Evolutionary conservation across 2,329 filamentous ascomycete genomes (phyloP), one percentile per base, ranked within the genome.

Genomic region (Hymenoscyphus infarciens): DNA sequence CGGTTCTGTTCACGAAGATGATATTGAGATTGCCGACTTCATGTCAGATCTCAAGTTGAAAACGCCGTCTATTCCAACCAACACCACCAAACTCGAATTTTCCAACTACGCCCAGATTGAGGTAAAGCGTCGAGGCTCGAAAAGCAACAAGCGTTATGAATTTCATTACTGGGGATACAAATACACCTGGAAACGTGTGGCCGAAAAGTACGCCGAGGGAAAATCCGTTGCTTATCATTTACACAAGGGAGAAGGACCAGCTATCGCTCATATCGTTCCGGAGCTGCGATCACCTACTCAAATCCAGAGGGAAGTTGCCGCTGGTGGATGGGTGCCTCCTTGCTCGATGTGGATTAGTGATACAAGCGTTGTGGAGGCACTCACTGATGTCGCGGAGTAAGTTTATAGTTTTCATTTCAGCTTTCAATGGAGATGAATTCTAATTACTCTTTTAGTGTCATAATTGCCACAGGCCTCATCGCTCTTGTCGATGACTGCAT

Each of bases 41-140:
- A 75, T 61, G 71, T 71, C 39, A 68, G 65, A 66, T 11, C 76
- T 59, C 66, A 73, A 58, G 59, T 56, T 61, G 33, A 68, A 64
- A 69, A 63, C 66, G 0, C 38, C 62, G n/a, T 61, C 61, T 16
- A 63, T 70, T 54, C 85, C 90, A 19, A 90, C 88, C 63, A 92
- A 96, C 75, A 88, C 84, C 39, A 90, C 94, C 74, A 91, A 92
- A 77, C 83, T 99, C 38, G 94, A 98, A 74, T 99, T 97, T 75
- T 96, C 92, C 68, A 99, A 98, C 78, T 99, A 99, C 74, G 94
- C 94, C 1, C 92, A 95, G 70, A 87, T 98, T 49, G 90, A 97
- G 67, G 79, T 99, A 58, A 87, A 84, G 68, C 86, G 91, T 52
- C 82, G 85, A 27, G 89, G 89, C 6, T 79, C 83, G 58, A 87